These are phyloP conservation scores for Tubosaeta brunneosetosa DNA, from an alignment of 768 basidiomycete genomes.

Conservation along the genomic window DNA sequence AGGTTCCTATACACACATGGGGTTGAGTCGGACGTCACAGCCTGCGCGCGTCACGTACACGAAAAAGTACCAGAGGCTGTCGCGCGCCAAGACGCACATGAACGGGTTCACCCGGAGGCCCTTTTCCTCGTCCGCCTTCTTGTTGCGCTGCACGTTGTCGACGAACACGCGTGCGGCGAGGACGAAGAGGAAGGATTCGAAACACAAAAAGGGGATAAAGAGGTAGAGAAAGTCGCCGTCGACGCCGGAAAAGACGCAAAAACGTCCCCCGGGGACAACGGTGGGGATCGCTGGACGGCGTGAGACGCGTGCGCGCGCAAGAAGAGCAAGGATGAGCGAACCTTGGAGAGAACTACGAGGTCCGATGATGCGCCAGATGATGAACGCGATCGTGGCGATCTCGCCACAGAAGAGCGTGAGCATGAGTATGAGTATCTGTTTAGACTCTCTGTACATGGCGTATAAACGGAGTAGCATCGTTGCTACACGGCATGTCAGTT, in stretches of 20 bases:
- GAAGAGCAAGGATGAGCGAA: neutral
- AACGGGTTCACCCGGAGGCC: slow-evolving; percentile 17
- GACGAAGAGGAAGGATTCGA: slow-evolving; percentile 25
- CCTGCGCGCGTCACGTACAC: slow-evolving; percentile 15
- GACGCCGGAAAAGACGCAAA: slow-evolving; percentile 24
- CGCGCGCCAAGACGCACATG: slow-evolving; percentile 21
- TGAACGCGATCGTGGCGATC: slow-evolving; percentile 18
- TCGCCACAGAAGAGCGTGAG: slow-evolving; percentile 20
- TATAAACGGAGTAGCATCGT: slow-evolving; percentile 33
- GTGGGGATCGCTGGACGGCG: slow-evolving; percentile 7
- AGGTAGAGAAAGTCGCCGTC: slow-evolving; percentile 20
- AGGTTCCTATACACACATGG: slow-evolving; percentile 19
- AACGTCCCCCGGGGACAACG: slow-evolving; percentile 1
- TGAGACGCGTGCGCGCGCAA: neutral
- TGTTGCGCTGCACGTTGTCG: slow-evolving; percentile 5
- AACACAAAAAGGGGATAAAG: slow-evolving; percentile 29
- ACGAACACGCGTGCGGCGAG: slow-evolving; percentile 18
- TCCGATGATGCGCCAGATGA: slow-evolving; percentile 27
- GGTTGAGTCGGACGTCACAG: neutral
- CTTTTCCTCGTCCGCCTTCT: neutral
- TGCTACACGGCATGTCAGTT: slow-evolving; percentile 15
- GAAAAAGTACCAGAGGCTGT: slow-evolving; percentile 31
- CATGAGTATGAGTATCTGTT: slow-evolving; percentile 15
- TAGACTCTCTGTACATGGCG: slow-evolving; percentile 29
- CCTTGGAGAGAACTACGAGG: slow-evolving; percentile 20